phyloP scores from a whole-genome alignment of 495 filamentous ascomycete species.

The Cercophora sp. region DNA sequence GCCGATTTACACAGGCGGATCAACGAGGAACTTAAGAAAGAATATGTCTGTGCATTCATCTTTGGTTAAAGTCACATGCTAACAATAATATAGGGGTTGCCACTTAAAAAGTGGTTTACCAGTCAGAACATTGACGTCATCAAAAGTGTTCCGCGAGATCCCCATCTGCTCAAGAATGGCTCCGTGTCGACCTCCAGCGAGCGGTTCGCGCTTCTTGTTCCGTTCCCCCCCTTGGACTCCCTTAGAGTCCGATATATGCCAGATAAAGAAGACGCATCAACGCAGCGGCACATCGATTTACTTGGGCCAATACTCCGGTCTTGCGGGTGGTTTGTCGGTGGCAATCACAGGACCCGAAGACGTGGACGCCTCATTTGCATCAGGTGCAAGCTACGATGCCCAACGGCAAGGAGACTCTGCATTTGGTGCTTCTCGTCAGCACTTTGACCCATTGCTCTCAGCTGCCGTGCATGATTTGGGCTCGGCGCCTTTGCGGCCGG shows the following conservation, averaged over 20 bases:
- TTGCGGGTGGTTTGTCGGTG: no score
- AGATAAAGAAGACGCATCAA: not conserved
- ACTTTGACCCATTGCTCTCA: no score
- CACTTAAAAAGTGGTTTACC: not conserved
- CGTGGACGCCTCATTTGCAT: no score
- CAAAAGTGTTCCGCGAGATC: not conserved
- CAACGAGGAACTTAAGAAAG: not conserved
- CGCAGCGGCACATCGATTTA: not conserved
- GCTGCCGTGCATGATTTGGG: no score
- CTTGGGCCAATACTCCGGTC: not conserved
- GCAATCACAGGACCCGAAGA: no score
- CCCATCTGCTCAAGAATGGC: not conserved
- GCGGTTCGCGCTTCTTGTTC: constrained; percentile 2
- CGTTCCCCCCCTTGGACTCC: not conserved
- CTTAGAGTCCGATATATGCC: not conserved
- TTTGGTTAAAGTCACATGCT: not conserved
- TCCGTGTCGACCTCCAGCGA: not conserved
- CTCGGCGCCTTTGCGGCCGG: not conserved
- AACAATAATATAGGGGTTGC: constrained; percentile 1
- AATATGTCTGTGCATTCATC: constrained; percentile 4
- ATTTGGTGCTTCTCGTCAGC: no score
- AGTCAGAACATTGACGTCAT: not conserved
- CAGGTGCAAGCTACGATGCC: no score
- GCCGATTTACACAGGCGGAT: no score
- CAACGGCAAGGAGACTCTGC: no score